These are phyloP conservation scores for Tricholoma hemisulphureum DNA, from an alignment of 768 basidiomycete genomes.

Conservation along the genomic window DNA sequence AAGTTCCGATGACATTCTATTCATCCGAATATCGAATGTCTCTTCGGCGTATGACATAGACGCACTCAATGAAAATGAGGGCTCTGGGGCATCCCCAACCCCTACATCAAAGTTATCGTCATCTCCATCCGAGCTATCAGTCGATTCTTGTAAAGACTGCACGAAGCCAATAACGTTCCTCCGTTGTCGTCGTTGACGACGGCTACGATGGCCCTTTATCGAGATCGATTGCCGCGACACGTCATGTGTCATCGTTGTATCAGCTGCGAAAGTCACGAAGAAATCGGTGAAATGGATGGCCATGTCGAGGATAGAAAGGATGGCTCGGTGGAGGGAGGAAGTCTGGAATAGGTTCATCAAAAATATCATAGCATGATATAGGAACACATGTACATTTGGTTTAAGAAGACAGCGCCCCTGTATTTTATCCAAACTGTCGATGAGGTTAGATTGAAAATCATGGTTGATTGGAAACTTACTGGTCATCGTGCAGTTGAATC, in stretches of 20 bases:
- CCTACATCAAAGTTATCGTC: slow-evolving; percentile 36
- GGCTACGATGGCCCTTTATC: slow-evolving; percentile 60
- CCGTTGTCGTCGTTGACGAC: slow-evolving; percentile 52
- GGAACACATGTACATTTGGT: slow-evolving; percentile 42
- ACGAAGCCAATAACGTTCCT: slow-evolving; percentile 65
- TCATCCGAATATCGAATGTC: slow-evolving; percentile 49
- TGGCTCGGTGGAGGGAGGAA: slow-evolving; percentile 58
- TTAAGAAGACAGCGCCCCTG: slow-evolving; percentile 64
- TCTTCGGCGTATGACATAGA: slow-evolving; percentile 41
- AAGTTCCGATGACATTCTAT: slow-evolving; percentile 66
- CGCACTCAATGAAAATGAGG: slow-evolving; percentile 43
- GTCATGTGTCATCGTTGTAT: slow-evolving; percentile 59
- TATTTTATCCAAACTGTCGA: slow-evolving; percentile 57
- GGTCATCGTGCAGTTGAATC: slow-evolving; percentile 63
- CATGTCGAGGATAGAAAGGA: slow-evolving; percentile 73
- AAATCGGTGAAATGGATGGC: slow-evolving; percentile 65
- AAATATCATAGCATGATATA: not conserved
- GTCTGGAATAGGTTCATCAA: slow-evolving; percentile 43
- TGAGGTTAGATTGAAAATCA: not conserved
- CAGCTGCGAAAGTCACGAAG: slow-evolving; percentile 59
- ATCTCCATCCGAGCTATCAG: slow-evolving; percentile 48
- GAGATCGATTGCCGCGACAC: slow-evolving; percentile 49
- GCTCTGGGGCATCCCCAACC: slow-evolving; percentile 25
- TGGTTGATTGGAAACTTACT: slow-evolving; percentile 46
- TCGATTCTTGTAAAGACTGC: slow-evolving; percentile 30